Evolutionary conservation across 1,284 basidiomycete species (phyloP).

Genomic region (Tilletia setariae): DNA sequence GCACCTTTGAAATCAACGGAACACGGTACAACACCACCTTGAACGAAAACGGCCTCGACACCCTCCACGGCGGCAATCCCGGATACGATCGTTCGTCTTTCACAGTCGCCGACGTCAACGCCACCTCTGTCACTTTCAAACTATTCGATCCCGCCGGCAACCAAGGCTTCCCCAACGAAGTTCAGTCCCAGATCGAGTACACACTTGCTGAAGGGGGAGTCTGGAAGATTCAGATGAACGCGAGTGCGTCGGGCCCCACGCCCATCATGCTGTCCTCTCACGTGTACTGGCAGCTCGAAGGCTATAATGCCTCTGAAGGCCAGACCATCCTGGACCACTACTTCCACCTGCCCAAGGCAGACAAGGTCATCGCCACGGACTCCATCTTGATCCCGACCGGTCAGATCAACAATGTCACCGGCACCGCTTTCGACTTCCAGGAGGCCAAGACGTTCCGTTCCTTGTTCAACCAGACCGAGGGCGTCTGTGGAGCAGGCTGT

Average conservation of each 20-base stretch:
- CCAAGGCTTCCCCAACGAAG: slow-evolving; percentile 46
- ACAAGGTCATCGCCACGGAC: slow-evolving; percentile 36
- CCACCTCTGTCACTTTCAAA: slow-evolving; percentile 33
- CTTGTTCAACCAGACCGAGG: slow-evolving; percentile 37
- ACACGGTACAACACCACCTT: slow-evolving; percentile 31
- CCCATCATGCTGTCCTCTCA: slow-evolving; percentile 51
- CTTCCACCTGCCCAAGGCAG: slow-evolving; percentile 39
- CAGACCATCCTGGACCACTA: slow-evolving; percentile 35
- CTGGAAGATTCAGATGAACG: slow-evolving; percentile 39
- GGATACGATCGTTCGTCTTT: slow-evolving; percentile 46
- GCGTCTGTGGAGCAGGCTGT: slow-evolving; percentile 39
- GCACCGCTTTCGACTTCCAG: slow-evolving; percentile 40
- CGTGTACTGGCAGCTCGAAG: slow-evolving; percentile 49
- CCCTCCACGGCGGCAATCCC: slow-evolving; percentile 47
- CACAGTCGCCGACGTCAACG: slow-evolving; percentile 26
- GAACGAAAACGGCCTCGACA: slow-evolving; percentile 33
- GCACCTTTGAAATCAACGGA: slow-evolving; percentile 41
- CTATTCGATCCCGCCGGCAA: slow-evolving; percentile 42
- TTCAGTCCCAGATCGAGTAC: slow-evolving; percentile 31
- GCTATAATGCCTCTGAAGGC: slow-evolving; percentile 29
- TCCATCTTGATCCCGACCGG: slow-evolving; percentile 44
- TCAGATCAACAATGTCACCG: slow-evolving; percentile 26
- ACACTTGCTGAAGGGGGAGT: slow-evolving; percentile 27
- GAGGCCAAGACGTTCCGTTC: slow-evolving; percentile 28
- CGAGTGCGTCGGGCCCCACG: slow-evolving; percentile 29